Evolutionary conservation across 2,329 filamentous ascomycete genomes (phyloP).

Genomic region (Paraphoma sp.): DNA sequence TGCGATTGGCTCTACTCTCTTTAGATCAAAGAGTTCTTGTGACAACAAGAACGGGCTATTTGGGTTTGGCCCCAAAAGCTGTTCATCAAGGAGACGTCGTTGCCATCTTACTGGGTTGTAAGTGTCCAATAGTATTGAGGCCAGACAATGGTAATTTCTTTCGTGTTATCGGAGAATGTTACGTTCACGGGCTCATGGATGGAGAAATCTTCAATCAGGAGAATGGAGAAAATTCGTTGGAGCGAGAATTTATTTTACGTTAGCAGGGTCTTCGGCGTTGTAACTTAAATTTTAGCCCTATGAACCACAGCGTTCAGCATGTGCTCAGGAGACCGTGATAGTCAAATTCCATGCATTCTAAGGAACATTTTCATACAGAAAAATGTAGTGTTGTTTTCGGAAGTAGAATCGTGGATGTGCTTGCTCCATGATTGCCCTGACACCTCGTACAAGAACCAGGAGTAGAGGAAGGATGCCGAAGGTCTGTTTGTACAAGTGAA

Average conservation of each 20-base stretch:
- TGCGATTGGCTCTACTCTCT: constrained; percentile 5
- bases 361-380: neutral
- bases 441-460: neutral
- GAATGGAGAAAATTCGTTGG: neutral
- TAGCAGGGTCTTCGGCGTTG: neutral
- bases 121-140: constrained; percentile 4
- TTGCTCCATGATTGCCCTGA: neutral
- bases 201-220: constrained; percentile 2
- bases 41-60: constrained; percentile 2
- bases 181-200: constrained; percentile 1
- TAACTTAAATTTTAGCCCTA: neutral
- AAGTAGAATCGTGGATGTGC: neutral
- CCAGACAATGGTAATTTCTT: neutral
- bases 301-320: neutral
- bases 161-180: neutral
- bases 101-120: constrained; percentile 4
- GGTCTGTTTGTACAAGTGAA: neutral
- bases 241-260: constrained; percentile 3
- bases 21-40: constrained; percentile 3
- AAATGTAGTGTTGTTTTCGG: neutral
- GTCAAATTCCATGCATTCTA: neutral
- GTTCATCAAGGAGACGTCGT: constrained; percentile 2
- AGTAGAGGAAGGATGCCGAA: neutral
- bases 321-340: neutral
- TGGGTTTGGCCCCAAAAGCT: constrained; percentile 2